Base-by-base conservation (phyloP, 176 grass and related monocot species). In the Calamus simplicifolius region DNA sequence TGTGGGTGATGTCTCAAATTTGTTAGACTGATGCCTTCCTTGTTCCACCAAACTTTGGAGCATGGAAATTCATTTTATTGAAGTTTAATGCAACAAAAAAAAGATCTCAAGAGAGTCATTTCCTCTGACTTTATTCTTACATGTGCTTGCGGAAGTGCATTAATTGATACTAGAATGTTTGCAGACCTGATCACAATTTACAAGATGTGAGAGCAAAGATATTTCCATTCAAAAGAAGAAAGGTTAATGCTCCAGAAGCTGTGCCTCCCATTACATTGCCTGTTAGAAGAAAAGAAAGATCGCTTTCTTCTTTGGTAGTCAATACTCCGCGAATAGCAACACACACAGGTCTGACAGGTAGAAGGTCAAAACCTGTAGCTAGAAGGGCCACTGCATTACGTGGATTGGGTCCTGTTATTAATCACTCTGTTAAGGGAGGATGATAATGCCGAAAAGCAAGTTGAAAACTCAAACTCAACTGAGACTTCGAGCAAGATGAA, bases 211-310 rank as follows among this genome's bases (percentile, higher is more conserved):
- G 89, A 51, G 59, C 73, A 23, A 95, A 95, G 75, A 66, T 85
- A 57, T 95, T 95, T 67, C 89, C 80, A 25, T 81, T 85, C 49
- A 88, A 88, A 82, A 76, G 89, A 72, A 88, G 78, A 69, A 90
- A 90, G 82, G 72, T 90, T 63, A 70, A 85, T 25, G 75, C 68
- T 71, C 79, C 72, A 16, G 84, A 95, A 76, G 51, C 65, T 72
- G 51, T 57, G 49, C 57, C 84, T 73, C 68, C 70, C 49, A 31
- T 67, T 81, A 59, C 66, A 58, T 57, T 56, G 58, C 89, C 83
- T 50, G 53, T 53, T 72, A 81, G 67, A 88, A 71, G 75, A 59
- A 84, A 81, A 70, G 81, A 84, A 59, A 85, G 80, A 69, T 87
- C 84, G 56, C 80, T 87, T 52, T 88, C 84, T 75, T 88, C 89